phyloP scores from a whole-genome alignment of 2,329 filamentous ascomycete species.

The Aspergillus persii region DNA sequence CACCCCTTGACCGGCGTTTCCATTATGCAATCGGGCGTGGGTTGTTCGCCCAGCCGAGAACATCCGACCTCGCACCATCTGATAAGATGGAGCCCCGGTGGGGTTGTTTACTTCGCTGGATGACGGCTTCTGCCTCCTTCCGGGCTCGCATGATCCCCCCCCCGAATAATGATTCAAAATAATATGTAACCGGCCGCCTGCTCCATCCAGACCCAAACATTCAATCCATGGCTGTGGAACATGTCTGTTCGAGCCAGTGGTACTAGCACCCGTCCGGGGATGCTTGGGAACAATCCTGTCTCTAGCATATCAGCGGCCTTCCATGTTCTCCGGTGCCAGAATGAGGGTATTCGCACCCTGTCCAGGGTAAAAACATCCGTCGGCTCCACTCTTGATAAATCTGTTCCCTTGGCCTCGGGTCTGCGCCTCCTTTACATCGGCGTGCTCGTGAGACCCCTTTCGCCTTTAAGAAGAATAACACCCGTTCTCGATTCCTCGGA shows the following conservation, averaged over 20 bases:
- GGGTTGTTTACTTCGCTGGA: not conserved
- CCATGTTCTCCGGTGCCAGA: not conserved
- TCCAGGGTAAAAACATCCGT: not conserved
- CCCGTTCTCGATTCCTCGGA: not conserved
- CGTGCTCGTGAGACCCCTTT: not conserved
- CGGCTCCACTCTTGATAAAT: conserved; percentile 3
- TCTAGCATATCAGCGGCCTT: not conserved
- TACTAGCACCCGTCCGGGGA: not conserved
- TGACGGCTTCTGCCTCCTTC: not conserved
- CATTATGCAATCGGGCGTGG: not conserved
- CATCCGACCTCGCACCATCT: not conserved
- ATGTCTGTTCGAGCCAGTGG: not conserved
- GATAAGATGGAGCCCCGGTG: not conserved
- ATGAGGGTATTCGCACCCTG: not conserved
- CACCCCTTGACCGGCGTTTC: not conserved
- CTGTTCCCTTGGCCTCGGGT: conserved; percentile 5
- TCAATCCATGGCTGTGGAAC: not conserved
- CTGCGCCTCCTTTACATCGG: not conserved
- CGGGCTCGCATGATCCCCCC: not conserved
- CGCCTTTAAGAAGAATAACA: not conserved
- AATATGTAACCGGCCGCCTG: not conserved
- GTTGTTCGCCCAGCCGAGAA: not conserved
- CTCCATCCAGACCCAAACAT: not conserved
- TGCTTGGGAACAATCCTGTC: not conserved
- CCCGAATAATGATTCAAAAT: not conserved